Evolutionary conservation across 768 basidiomycete species (phyloP).

Genomic region (Leccinum subgranulosum): DNA sequence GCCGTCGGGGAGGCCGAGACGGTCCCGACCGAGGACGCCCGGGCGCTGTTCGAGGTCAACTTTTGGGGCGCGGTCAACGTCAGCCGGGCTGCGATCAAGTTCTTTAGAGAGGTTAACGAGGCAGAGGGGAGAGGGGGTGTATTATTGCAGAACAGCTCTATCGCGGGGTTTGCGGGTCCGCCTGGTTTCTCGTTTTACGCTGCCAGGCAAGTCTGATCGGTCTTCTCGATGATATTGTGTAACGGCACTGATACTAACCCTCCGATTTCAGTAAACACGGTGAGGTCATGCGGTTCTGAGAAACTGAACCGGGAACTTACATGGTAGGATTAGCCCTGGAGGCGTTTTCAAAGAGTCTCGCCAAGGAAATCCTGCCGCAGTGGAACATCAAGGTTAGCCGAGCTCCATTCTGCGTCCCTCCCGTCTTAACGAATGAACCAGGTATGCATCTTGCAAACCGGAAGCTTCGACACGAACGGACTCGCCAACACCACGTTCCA

Average conservation of each 20-base stretch:
- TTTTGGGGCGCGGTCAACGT: conserved; percentile 29
- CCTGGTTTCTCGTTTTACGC: conserved; percentile 15
- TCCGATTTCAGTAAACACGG: conserved; percentile 14
- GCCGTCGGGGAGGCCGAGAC: conserved; percentile 24
- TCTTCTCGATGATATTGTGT: conserved; percentile 5
- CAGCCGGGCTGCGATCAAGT: conserved; percentile 21
- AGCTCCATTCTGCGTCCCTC: background rate
- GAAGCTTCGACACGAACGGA: conserved; percentile 7
- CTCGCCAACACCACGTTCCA: background rate
- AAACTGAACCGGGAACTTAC: background rate
- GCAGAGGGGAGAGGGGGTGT: conserved; percentile 28
- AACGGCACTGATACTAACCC: background rate
- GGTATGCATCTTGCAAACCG: conserved; percentile 19
- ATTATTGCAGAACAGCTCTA: conserved; percentile 32
- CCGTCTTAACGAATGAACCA: background rate
- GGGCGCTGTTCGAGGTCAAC: conserved; percentile 26
- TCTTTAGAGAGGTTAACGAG: conserved; percentile 35
- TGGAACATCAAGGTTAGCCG: conserved; percentile 38
- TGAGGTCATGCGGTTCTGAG: background rate
- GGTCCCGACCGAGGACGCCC: conserved; percentile 15
- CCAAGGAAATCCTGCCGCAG: conserved; percentile 35
- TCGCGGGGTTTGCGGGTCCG: conserved; percentile 22
- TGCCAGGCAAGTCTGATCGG: conserved; percentile 13
- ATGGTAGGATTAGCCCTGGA: conserved; percentile 27
- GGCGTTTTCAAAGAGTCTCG: conserved; percentile 32